Percentiles rank a stretch among this genome's conserved stretches.
Conservation (phyloP, 2,329 filamentous ascomycete species). For the Sclerotiophoma versabilis region DNA sequence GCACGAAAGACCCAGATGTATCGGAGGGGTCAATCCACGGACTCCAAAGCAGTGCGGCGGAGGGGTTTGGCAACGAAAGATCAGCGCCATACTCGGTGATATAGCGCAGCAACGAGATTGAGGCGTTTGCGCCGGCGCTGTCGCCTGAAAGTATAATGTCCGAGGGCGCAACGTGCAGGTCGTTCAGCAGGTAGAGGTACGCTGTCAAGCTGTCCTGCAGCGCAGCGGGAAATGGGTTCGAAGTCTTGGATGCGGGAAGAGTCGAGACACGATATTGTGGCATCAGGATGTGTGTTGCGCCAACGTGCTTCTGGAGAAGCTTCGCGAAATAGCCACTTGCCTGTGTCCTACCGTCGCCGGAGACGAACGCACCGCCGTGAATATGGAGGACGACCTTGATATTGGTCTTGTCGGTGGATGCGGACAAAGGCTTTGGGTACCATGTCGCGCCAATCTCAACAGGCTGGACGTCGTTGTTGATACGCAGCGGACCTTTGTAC, state of each 20-base stretch:
- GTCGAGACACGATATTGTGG: constrained; percentile 59
- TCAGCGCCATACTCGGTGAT: constrained; percentile 50
- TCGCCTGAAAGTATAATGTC: constrained; percentile 58
- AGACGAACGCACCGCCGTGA: constrained; percentile 59
- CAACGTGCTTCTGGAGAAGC: constrained; percentile 48
- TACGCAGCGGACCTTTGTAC: constrained; percentile 43
- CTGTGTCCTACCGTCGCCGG: constrained; percentile 51
- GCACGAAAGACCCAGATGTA: constrained; percentile 30
- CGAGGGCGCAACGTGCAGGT: constrained; percentile 48
- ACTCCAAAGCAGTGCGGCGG: constrained; percentile 53
- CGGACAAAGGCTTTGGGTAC: constrained; percentile 46
- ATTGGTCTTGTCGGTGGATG: constrained; percentile 18
- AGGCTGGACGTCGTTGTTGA: constrained; percentile 46
- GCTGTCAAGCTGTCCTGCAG: constrained; percentile 58
- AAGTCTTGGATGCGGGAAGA: constrained; percentile 43
- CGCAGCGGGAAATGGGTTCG: constrained; percentile 59
- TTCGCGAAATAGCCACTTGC: constrained; percentile 41
- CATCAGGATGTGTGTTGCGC: constrained; percentile 51
- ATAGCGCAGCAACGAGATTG: constrained; percentile 56
- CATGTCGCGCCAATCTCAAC: constrained; percentile 52
- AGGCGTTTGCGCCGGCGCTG: constrained; percentile 59
- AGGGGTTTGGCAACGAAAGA: constrained; percentile 45
- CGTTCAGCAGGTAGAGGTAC: constrained; percentile 56
- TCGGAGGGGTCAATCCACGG: constrained; percentile 53
- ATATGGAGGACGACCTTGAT: constrained; percentile 55